Base-by-base conservation (phyloP, 2,329 filamentous ascomycete species). In the Aureobasidium lini region DNA sequence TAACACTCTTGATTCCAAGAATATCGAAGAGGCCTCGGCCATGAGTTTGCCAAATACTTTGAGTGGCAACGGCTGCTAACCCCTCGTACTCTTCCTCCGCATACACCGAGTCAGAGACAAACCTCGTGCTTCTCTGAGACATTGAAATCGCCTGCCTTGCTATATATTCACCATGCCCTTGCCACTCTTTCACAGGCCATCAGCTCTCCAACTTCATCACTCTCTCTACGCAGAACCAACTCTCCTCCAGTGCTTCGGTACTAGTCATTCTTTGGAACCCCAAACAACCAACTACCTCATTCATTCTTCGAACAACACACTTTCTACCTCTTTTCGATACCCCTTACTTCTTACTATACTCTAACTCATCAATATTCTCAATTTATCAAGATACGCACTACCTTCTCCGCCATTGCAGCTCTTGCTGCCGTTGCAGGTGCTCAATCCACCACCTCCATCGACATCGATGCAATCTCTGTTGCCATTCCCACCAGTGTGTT, bases 211-310 rank as follows among this genome's bases (percentile, higher is more conserved):
- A 56, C 39, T 56, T 44, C 52, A 43, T 40, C 29, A 53, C 49
- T 53, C 40, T 56, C 52, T 56, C 39, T 44, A 40, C n/a, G 52
- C 52, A 56, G 52, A 56, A 39, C 39, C 52, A 56, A 44, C 31
- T 9, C 34, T 56, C 52, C 52, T 56, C 16, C 52, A 56, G 52
- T 56, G 36, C 52, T 44, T 56, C 40, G 52, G 52, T 56, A 44
- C 52, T 56, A 56, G 52, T 56, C 52, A 56, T 36, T 56, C 52
- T 44, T 56, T 56, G 52, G 52, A 56, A 29, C 16, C 23, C 16
- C 47, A 37, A 37, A 56, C 31, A 43, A 44, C 40, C 39, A 56
- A 34, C 52, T 36, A 56, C 29, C 52, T 44, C 40, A 44, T 44
- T 56, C 52, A 44, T 13, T 56, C 52, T 56, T 44, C 36, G 39